Evolutionary conservation across 1,284 basidiomycete genomes (phyloP), one percentile per base, ranked within the genome.

Genomic region (Leccinum solheimii): DNA sequence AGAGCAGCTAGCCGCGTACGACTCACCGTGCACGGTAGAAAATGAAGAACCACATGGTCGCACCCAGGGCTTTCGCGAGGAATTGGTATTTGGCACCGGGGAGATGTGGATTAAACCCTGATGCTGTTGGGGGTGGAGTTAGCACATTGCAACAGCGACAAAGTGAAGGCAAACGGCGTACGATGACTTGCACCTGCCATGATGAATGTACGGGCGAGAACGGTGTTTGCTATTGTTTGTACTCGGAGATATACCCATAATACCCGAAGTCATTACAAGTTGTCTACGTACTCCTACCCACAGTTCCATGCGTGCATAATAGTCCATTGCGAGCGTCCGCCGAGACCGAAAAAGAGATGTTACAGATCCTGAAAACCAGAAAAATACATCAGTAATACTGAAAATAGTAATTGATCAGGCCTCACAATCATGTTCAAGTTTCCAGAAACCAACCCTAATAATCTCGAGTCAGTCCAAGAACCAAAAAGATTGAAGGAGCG

Each of bases 1-100:
- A 64, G 56, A 54, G 56, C 51, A 57, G 51, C 30, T 51, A n/a
- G 45, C 11, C 43, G 6, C 11, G 23, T 16, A 38, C 1, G 13
- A 83, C 91, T 75, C 71, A 95, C 94, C 94, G 83, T 66, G 91
- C 89, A 63, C 94, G 87, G 79, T 96, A 97, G 81, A 97, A 96
- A 76, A 97, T 92, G 83, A 95, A 97, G 86, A 97, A 97, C 94
- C 94, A 97, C 94, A 97, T 97, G 49, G 88, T 86, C 43, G 94
- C 94, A 61, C 94, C 95, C 61, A 97, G 81, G 57, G 86, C 85
- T 77, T 95, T 95, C 48, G 91, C 85, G 38, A 95, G 82, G 74
- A 94, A 85, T 64, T 84, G 86, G 77, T 94, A 86, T 71, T 83
- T 84, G 69, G 87, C 81, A 23, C 90, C 87, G 48, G 93, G 92